These are phyloP conservation scores for Chernovozyma aurita DNA, from an alignment of 1,139 yeast genomes.

Conservation along the genomic window DNA sequence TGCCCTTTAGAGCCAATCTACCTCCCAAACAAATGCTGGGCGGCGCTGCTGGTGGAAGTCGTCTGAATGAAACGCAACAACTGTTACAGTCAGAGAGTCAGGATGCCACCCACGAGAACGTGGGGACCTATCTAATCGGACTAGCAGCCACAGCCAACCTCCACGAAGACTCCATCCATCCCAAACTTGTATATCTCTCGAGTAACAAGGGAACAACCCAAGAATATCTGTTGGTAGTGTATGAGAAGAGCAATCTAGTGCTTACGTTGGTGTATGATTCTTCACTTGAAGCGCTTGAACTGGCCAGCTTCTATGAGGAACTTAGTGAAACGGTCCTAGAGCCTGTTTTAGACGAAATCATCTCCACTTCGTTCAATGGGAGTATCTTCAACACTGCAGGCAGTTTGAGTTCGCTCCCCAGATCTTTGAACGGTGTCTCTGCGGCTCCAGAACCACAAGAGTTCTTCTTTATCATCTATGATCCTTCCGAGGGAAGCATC, in stretches of 20 bases:
- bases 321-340: conserved; percentile 15
- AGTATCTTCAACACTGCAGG: conserved; percentile 10
- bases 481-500: conserved; percentile 20
- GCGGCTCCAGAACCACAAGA: conserved; percentile 14
- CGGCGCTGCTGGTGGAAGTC: not conserved
- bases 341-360: conserved; percentile 24
- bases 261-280: conserved; percentile 31
- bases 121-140: conserved; percentile 5
- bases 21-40: too few species aligned
- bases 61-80: too few species aligned
- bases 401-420: conserved; percentile 25
- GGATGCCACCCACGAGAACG: not conserved
- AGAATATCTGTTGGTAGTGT: conserved; percentile 34
- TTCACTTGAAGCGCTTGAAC: conserved; percentile 18
- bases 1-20: not conserved
- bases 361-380: conserved; percentile 13
- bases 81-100: not conserved
- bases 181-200: conserved; percentile 27
- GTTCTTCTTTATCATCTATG: conserved; percentile 37
- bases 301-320: conserved; percentile 19
- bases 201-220: conserved; percentile 7
- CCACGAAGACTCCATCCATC: conserved; percentile 13
- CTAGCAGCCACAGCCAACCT: conserved; percentile 3
- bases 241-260: conserved; percentile 18
- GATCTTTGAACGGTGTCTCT: conserved; percentile 20